These are phyloP conservation scores for Musa acuminata DNA, from an alignment of 176 grass and related monocot genomes.

Conservation along the genomic window DNA sequence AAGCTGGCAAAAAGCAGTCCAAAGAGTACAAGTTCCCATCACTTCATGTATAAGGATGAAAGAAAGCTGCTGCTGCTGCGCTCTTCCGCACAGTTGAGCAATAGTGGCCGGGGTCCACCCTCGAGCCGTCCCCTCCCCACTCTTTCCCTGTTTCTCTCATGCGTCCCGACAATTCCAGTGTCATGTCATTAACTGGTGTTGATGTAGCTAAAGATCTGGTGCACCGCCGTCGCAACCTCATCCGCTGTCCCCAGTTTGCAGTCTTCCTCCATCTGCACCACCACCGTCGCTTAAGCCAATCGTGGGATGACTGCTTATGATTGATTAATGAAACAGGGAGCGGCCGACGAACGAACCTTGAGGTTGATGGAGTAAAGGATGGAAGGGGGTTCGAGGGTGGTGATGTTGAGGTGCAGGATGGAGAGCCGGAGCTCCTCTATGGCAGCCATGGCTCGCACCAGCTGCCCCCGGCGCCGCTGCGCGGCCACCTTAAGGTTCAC, in stretches of 20 bases:
- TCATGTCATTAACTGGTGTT: slow-evolving; percentile 35
- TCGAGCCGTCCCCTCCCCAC: not conserved
- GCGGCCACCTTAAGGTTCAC: slow-evolving; percentile 66
- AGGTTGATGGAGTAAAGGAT: slow-evolving; percentile 86
- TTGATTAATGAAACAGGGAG: too few relatives aligned
- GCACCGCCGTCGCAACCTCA: slow-evolving; percentile 80
- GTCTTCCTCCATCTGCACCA: slow-evolving; percentile 75
- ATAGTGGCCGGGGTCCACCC: not conserved
- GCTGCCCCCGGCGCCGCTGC: slow-evolving; percentile 32
- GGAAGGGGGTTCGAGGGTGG: slow-evolving; percentile 34
- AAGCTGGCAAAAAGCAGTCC: slow-evolving; percentile 1
- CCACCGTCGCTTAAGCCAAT: too few relatives aligned
- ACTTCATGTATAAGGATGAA: not conserved
- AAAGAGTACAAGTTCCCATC: not conserved
- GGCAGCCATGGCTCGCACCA: slow-evolving; percentile 46
- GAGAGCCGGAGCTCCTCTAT: slow-evolving; percentile 65
- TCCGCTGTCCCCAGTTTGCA: slow-evolving; percentile 81
- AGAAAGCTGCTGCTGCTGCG: not conserved
- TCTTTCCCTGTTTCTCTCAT: not conserved
- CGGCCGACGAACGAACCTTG: slow-evolving; percentile 29
- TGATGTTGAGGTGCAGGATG: slow-evolving; percentile 76
- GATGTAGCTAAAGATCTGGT: slow-evolving; percentile 86
- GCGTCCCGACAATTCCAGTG: not conserved
- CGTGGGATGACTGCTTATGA: too few relatives aligned
- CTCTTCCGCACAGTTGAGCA: not conserved